Evolutionary conservation across 495 filamentous ascomycete genomes (phyloP).

Genomic region (Penicillium soppii): DNA sequence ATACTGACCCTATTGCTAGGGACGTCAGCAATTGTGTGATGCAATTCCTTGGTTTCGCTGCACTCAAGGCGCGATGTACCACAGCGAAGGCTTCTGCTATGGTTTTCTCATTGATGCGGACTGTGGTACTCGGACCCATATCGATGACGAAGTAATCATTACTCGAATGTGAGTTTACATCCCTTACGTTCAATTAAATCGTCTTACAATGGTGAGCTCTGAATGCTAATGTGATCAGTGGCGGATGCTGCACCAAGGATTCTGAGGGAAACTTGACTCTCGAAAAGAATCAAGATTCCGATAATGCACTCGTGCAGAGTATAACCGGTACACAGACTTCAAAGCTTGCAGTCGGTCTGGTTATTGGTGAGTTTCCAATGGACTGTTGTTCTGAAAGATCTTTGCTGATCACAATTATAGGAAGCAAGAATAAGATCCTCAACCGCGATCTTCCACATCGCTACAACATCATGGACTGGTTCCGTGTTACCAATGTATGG

Average conservation of each 20-base stretch:
- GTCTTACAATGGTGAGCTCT: no score
- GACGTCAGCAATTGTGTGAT: slow-evolving; percentile 64
- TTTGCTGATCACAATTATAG: slow-evolving; percentile 32
- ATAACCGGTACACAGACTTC: slow-evolving; percentile 35
- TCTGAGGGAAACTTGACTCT: slow-evolving; percentile 43
- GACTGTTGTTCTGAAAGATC: neutral
- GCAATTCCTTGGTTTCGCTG: slow-evolving; percentile 63
- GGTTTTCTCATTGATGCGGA: slow-evolving; percentile 65
- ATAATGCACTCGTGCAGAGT: slow-evolving; percentile 28
- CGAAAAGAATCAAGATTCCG: slow-evolving; percentile 39
- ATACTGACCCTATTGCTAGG: slow-evolving; percentile 21
- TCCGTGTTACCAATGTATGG: slow-evolving; percentile 74
- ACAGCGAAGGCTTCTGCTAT: slow-evolving; percentile 39
- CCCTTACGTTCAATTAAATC: no score
- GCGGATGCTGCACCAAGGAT: slow-evolving; percentile 45
- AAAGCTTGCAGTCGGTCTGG: slow-evolving; percentile 50
- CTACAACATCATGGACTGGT: slow-evolving; percentile 73
- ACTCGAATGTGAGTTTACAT: slow-evolving; percentile 51
- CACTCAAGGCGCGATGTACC: slow-evolving; percentile 62
- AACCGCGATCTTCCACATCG: slow-evolving; percentile 56
- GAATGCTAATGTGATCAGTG: slow-evolving; percentile 44
- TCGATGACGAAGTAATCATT: slow-evolving; percentile 66
- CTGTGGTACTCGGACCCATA: slow-evolving; percentile 53
- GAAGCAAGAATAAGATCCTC: slow-evolving; percentile 50
- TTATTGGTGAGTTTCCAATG: slow-evolving; percentile 52